Evolutionary conservation across 495 filamentous ascomycete genomes (phyloP).

Genomic region (Xylaria telfairii): DNA sequence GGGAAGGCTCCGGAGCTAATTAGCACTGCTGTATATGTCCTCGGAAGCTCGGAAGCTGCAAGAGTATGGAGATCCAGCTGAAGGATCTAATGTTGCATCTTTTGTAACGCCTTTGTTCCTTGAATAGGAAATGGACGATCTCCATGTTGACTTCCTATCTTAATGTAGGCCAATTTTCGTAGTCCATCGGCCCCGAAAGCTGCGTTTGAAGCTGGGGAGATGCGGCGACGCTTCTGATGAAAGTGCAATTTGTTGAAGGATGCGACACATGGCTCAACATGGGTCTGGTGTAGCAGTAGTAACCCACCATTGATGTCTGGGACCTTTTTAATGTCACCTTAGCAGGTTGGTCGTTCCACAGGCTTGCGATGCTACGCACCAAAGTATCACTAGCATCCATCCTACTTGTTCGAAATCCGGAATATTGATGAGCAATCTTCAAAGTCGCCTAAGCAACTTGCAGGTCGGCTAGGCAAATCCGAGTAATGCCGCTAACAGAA

Average conservation of each 20-base stretch:
- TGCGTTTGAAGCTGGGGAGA: background rate
- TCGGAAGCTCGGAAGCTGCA: constrained; percentile 12
- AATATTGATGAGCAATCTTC: background rate
- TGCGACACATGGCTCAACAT: constrained; percentile 24
- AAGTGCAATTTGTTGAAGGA: constrained; percentile 9
- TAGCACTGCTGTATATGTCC: background rate
- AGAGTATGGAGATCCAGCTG: background rate
- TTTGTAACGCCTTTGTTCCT: constrained; percentile 2
- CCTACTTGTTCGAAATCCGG: background rate
- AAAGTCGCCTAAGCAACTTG: background rate
- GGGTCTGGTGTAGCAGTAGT: constrained; percentile 17
- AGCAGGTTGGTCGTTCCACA: background rate
- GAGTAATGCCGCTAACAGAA: background rate
- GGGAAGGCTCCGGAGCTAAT: background rate
- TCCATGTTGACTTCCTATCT: background rate
- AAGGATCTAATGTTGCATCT: constrained; percentile 17
- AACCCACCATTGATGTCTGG: constrained; percentile 21
- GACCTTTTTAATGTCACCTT: constrained; percentile 28
- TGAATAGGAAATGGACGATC: background rate
- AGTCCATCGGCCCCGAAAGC: background rate
- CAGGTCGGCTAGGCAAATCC: background rate
- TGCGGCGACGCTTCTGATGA: background rate
- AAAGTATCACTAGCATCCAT: background rate
- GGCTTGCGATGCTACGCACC: constrained; percentile 4
- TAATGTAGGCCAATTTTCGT: background rate